Conservation (phyloP, 2,329 filamentous ascomycete species). For the Trichoderma sp. region DNA sequence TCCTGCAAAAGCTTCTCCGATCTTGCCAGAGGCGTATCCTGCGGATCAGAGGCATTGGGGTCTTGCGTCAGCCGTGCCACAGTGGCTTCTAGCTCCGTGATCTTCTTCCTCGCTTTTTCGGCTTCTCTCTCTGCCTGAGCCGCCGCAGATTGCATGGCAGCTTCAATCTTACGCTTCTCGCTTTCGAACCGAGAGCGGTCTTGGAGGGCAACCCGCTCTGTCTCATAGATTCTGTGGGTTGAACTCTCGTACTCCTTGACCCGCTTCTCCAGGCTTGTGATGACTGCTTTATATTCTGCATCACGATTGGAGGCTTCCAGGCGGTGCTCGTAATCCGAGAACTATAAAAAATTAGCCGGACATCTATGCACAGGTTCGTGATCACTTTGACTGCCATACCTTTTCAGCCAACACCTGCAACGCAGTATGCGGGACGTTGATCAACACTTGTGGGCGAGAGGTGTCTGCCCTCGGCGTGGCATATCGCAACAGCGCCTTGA, state of each 20-base stretch:
- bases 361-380: neutral
- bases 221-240: slow-evolving; percentile 48
- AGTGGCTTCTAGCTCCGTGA: slow-evolving; percentile 43
- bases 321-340: slow-evolving; percentile 39
- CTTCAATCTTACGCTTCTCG: slow-evolving; percentile 48
- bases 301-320: slow-evolving; percentile 38
- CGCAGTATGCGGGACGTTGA: slow-evolving; percentile 39
- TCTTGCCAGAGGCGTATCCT: slow-evolving; percentile 36
- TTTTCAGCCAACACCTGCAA: slow-evolving; percentile 46
- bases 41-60: slow-evolving; percentile 32
- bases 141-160: slow-evolving; percentile 36
- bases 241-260: slow-evolving; percentile 51
- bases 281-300: slow-evolving; percentile 45
- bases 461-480: slow-evolving; percentile 28
- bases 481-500: slow-evolving; percentile 38
- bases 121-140: slow-evolving; percentile 40
- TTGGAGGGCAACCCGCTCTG: slow-evolving; percentile 53
- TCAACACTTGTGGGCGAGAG: slow-evolving; percentile 32
- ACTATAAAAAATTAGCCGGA: slow-evolving; percentile 31
- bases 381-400: slow-evolving; percentile 36
- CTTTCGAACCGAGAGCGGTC: slow-evolving; percentile 54
- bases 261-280: slow-evolving; percentile 49
- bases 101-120: slow-evolving; percentile 44
- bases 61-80: slow-evolving; percentile 38
- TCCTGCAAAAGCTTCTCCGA: slow-evolving; percentile 44